Evolutionary conservation across 352 stramenopile genomes (phyloP).

Genomic region (Globisporangium iwayamae): DNA sequence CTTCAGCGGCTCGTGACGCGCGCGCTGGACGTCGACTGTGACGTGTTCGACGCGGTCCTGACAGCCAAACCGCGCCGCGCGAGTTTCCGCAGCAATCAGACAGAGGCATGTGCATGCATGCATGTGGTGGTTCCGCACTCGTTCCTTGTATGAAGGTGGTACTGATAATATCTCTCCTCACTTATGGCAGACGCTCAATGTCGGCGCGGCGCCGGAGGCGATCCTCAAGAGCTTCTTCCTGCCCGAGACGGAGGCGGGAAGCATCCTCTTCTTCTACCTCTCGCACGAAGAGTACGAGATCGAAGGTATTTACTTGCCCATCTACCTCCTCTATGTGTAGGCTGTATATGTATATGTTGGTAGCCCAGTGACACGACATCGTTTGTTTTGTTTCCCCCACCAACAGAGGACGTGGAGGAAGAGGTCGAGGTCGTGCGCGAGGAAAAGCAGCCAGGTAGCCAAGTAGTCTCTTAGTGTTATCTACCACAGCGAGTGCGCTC

Average conservation of each 20-base stretch:
- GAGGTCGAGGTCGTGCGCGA: conserved; percentile 58
- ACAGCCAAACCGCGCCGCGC: conserved; percentile 25
- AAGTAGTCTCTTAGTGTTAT: neutral
- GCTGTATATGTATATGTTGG: too few species aligned
- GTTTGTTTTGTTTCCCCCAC: too few species aligned
- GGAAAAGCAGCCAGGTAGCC: conserved; percentile 23
- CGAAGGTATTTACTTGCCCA: conserved; percentile 30
- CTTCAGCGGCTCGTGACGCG: conserved; percentile 60
- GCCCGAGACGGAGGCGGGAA: conserved; percentile 46
- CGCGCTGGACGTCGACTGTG: conserved; percentile 51
- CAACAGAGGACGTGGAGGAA: conserved; percentile 71
- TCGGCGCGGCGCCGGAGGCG: conserved; percentile 24
- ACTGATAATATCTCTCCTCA: neutral
- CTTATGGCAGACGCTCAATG: conserved; percentile 18
- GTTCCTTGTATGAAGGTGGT: neutral
- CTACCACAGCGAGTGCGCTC: neutral
- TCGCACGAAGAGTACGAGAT: conserved; percentile 64
- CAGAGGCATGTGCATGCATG: conserved; percentile 21
- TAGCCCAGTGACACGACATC: too few species aligned
- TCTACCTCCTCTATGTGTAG: too few species aligned
- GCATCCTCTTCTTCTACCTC: conserved; percentile 75
- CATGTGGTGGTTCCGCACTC: neutral
- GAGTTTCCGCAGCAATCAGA: conserved; percentile 35
- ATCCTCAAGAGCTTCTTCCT: conserved; percentile 60
- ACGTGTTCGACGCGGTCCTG: conserved; percentile 54